Evolutionary conservation across 257 asterid species (phyloP).

Genomic region (Dorcoceras hygrometricum): DNA sequence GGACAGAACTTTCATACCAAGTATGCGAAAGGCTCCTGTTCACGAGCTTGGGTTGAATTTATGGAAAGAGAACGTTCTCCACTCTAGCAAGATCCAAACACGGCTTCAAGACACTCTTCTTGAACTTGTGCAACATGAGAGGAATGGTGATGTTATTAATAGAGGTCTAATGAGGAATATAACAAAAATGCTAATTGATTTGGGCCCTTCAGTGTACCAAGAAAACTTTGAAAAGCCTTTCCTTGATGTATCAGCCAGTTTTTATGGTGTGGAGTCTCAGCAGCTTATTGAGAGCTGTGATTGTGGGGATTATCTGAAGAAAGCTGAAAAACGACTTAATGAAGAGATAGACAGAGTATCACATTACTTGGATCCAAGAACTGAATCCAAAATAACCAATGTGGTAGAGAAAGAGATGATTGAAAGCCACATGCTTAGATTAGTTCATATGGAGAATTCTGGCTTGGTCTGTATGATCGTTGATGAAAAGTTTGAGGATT

Average conservation of each 20-base stretch:
- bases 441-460: constrained; percentile 87
- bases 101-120: constrained; percentile 72
- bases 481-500: constrained; percentile 68
- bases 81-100: constrained; percentile 54
- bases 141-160: constrained; percentile 75
- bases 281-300: constrained; percentile 72
- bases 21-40: constrained; percentile 66
- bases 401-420: constrained; percentile 89
- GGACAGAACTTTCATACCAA: constrained; percentile 80
- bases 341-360: constrained; percentile 93
- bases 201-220: constrained; percentile 76
- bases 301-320: constrained; percentile 82
- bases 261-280: constrained; percentile 82
- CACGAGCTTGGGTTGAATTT: constrained; percentile 85
- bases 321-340: constrained; percentile 76
- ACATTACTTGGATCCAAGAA: constrained; percentile 70
- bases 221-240: constrained; percentile 83
- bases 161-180: constrained; percentile 86
- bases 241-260: constrained; percentile 72
- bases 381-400: constrained; percentile 64
- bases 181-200: constrained; percentile 78
- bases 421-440: constrained; percentile 69
- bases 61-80: constrained; percentile 77
- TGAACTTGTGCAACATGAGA: constrained; percentile 55
- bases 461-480: constrained; percentile 80